phyloP scores from a whole-genome alignment of 202 grass and related monocot genomes.

The Bolboschoenoplectus hybrid region DNA sequence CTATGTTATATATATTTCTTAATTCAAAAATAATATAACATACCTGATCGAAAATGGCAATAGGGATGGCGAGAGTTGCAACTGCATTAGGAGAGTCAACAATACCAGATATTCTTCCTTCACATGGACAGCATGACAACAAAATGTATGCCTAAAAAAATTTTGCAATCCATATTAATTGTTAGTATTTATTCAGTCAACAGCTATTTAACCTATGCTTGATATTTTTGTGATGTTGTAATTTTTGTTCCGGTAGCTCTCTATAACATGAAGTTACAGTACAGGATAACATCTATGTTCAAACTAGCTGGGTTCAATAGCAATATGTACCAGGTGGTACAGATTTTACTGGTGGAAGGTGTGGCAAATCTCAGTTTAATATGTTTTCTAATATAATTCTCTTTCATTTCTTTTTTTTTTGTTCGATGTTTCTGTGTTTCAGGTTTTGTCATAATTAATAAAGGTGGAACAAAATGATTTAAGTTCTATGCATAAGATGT shows the following conservation, averaged over 20 bases:
- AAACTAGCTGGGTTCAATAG: neutral
- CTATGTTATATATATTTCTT: neutral
- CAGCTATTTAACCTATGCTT: neutral
- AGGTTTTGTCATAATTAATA: neutral
- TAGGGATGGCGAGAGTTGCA: slow-evolving; percentile 85
- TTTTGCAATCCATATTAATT: neutral
- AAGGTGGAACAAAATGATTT: neutral
- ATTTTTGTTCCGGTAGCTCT: neutral
- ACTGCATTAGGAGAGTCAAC: slow-evolving; percentile 86
- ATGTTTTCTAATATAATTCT: neutral
- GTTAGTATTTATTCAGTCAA: neutral
- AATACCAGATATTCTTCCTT: slow-evolving; percentile 95
- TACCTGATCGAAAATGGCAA: slow-evolving; percentile 89
- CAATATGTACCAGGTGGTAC: neutral
- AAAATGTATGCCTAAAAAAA: slow-evolving; percentile 75
- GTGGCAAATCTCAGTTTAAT: neutral
- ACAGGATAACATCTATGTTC: neutral
- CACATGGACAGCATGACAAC: slow-evolving; percentile 85
- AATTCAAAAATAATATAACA: neutral
- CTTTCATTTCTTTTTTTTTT: neutral
- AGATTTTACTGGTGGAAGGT: neutral
- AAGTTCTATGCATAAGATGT: neutral
- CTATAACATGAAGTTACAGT: neutral
- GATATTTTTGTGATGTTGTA: neutral
- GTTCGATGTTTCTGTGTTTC: neutral